phyloP scores from a whole-genome alignment of 208 protist species.

The Phytomonas francai region DNA sequence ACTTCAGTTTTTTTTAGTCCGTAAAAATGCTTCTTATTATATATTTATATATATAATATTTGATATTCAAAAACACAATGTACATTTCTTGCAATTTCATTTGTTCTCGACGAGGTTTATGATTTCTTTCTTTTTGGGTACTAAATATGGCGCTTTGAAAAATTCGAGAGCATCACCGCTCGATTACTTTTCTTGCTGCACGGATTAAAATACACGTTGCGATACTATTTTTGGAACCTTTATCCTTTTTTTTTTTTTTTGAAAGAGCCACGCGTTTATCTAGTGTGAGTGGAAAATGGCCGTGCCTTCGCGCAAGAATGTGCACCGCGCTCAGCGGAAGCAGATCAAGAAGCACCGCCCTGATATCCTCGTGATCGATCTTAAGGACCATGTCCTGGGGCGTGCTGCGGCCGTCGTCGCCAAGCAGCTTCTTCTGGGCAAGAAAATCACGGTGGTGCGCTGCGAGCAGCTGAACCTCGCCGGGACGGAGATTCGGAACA shows the following conservation, averaged over 20 bases:
- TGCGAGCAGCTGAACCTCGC: constrained; percentile 96
- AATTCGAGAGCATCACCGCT: background rate
- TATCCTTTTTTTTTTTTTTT: background rate
- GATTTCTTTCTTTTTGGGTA: background rate
- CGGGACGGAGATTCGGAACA: constrained; percentile 97
- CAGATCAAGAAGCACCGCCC: constrained; percentile 70
- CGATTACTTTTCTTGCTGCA: background rate
- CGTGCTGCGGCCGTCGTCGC: constrained; percentile 95
- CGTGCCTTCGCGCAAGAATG: constrained; percentile 56
- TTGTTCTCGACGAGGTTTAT: background rate
- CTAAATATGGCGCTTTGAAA: background rate
- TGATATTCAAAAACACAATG: constrained; percentile 5
- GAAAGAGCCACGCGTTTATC: constrained; percentile 5
- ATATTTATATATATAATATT: too few species aligned
- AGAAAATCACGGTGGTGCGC: constrained; percentile 95
- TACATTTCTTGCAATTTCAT: background rate
- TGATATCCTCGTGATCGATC: constrained; percentile 94
- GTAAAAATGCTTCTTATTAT: constrained; percentile 6
- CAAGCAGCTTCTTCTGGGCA: constrained; percentile 96
- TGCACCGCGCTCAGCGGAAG: constrained; percentile 62
- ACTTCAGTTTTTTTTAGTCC: constrained; percentile 5
- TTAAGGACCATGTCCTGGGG: constrained; percentile 96
- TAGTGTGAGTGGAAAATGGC: constrained; percentile 26
- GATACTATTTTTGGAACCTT: background rate
- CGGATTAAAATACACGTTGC: background rate